Evolutionary conservation across 2,329 filamentous ascomycete genomes (phyloP).

Genomic region (Verticillium nubilum): DNA sequence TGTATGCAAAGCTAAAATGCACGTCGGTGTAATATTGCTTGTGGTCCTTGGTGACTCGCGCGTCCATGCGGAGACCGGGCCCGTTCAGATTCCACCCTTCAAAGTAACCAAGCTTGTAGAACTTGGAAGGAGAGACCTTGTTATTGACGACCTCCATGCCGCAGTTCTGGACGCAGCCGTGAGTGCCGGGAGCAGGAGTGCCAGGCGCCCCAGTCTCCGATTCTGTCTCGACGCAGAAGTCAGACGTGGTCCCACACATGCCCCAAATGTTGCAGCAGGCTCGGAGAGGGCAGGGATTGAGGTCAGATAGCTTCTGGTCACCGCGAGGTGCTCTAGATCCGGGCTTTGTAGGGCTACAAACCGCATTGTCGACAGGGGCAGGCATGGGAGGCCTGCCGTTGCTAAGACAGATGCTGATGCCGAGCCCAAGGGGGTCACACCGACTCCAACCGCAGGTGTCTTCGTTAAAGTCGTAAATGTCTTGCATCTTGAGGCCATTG

Average conservation of each 20-base stretch:
- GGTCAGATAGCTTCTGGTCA: slow-evolving; percentile 23
- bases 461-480: slow-evolving; percentile 24
- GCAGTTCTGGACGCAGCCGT: slow-evolving; percentile 35
- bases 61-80: not conserved
- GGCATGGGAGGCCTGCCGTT: slow-evolving; percentile 15
- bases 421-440: slow-evolving; percentile 23
- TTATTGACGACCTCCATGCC: slow-evolving; percentile 24
- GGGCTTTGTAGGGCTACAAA: slow-evolving; percentile 15
- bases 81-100: slow-evolving; percentile 1
- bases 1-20: slow-evolving; percentile 23
- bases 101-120: slow-evolving; percentile 1
- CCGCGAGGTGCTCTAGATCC: slow-evolving; percentile 27
- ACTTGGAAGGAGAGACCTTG: slow-evolving; percentile 10
- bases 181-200: slow-evolving; percentile 22
- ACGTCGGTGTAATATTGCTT: slow-evolving; percentile 20
- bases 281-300: slow-evolving; percentile 42
- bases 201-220: slow-evolving; percentile 27
- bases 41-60: not conserved
- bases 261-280: slow-evolving; percentile 28
- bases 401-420: slow-evolving; percentile 17
- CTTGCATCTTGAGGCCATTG: slow-evolving; percentile 11
- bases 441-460: slow-evolving; percentile 32
- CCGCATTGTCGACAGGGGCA: slow-evolving; percentile 9
- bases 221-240: slow-evolving; percentile 14
- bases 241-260: slow-evolving; percentile 5